phyloP scores from a whole-genome alignment of 768 basidiomycete genomes.

The Cystobasidium ongulense region DNA sequence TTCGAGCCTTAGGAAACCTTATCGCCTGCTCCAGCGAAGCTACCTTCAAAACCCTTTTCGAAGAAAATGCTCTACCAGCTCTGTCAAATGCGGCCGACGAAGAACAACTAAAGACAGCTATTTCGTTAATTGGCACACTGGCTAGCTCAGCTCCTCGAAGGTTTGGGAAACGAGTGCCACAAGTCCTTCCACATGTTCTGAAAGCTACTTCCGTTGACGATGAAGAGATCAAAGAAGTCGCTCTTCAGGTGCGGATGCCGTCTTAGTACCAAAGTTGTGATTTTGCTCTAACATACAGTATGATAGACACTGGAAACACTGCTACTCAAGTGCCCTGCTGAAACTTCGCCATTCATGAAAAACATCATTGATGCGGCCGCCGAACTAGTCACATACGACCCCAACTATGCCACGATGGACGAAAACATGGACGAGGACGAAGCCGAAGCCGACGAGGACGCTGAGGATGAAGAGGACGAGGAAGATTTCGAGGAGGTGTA shows the following conservation, averaged over 20 bases:
- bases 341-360: constrained; percentile 64
- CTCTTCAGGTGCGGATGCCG: constrained; percentile 57
- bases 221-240: constrained; percentile 72
- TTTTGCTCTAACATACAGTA: not conserved
- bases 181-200: constrained; percentile 57
- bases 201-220: constrained; percentile 62
- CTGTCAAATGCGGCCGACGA: not conserved
- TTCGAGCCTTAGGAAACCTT: constrained; percentile 64
- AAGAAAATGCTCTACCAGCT: constrained; percentile 26
- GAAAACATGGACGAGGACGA: constrained; percentile 49
- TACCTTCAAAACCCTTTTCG: constrained; percentile 32
- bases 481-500: constrained; percentile 77
- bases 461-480: constrained; percentile 56
- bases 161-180: constrained; percentile 38
- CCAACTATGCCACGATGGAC: constrained; percentile 70
- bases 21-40: constrained; percentile 43
- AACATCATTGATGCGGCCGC: constrained; percentile 63
- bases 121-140: constrained; percentile 60
- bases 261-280: not conserved
- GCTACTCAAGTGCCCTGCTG: constrained; percentile 71
- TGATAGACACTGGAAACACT: constrained; percentile 84
- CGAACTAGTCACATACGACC: constrained; percentile 84
- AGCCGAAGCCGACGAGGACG: constrained; percentile 51
- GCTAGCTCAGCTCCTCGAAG: constrained; percentile 41
- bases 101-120: constrained; percentile 36